Percentiles rank a stretch among this genome's conserved stretches.
Conservation (phyloP, 345 rosid species). For the Zanthoxylum bungeanum region DNA sequence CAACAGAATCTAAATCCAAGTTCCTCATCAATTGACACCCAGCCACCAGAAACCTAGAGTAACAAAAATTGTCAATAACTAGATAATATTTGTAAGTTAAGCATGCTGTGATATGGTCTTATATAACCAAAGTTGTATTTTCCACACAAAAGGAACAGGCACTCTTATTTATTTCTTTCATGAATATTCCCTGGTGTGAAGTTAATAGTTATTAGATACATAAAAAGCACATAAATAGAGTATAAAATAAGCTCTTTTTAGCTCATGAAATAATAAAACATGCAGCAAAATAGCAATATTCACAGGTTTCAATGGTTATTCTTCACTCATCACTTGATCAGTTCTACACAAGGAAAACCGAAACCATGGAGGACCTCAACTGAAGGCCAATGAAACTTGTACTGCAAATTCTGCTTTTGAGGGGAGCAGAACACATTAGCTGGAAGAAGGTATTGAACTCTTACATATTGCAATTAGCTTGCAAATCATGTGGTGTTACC, state of each 20-base stretch:
- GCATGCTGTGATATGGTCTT: not conserved
- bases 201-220: not conserved
- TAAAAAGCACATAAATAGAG: not conserved
- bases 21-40: constrained; percentile 13
- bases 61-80: not conserved
- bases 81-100: not conserved
- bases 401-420: not conserved
- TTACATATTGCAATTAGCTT: constrained; percentile 13
- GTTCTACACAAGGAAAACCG: not conserved
- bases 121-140: not conserved
- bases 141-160: not conserved
- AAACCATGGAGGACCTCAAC: not conserved
- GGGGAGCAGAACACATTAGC: too few relatives aligned
- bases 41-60: constrained; percentile 17
- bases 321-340: not conserved
- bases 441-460: not conserved
- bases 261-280: not conserved
- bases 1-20: constrained; percentile 5
- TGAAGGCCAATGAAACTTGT: not conserved
- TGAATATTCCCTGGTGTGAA: not conserved
- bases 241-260: not conserved
- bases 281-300: not conserved
- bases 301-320: not conserved
- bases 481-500: constrained; percentile 1
- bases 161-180: not conserved